Evolutionary conservation across 345 rosid species (phyloP).

Genomic region (Hypericum perforatum): DNA sequence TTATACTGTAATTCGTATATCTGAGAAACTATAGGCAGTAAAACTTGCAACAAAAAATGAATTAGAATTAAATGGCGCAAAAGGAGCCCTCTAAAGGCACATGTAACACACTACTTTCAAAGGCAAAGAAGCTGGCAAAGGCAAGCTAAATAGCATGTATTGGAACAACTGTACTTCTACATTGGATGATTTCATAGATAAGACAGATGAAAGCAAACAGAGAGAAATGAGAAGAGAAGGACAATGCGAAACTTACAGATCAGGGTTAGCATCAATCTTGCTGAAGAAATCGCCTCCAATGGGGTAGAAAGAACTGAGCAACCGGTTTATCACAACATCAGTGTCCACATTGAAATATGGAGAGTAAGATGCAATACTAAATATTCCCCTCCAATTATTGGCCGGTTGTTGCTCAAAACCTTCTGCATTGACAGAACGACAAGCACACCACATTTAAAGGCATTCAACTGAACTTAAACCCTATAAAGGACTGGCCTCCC

Average conservation of each 20-base stretch:
- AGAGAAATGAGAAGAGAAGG: slow-evolving; percentile 4
- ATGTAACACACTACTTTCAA: too few relatives aligned
- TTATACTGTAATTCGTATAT: too few relatives aligned
- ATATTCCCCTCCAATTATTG: slow-evolving; percentile 78
- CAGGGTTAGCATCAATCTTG: slow-evolving; percentile 94
- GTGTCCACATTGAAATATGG: slow-evolving; percentile 90
- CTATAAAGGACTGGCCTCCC: too few relatives aligned
- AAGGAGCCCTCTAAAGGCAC: too few relatives aligned
- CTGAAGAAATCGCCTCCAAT: slow-evolving; percentile 60
- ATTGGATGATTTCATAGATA: too few relatives aligned
- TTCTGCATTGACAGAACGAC: slow-evolving; percentile 31
- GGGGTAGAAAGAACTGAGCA: slow-evolving; percentile 71
- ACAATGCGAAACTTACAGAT: slow-evolving; percentile 58
- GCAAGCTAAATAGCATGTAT: too few relatives aligned
- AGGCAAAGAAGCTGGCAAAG: too few relatives aligned
- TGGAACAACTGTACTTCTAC: too few relatives aligned
- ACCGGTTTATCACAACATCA: slow-evolving; percentile 68
- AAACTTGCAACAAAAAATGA: too few relatives aligned
- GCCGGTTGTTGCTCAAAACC: slow-evolving; percentile 57
- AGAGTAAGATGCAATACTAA: slow-evolving; percentile 64
- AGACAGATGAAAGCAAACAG: too few relatives aligned
- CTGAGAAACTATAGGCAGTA: too few relatives aligned
- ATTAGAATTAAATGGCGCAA: too few relatives aligned
- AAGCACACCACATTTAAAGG: not conserved
- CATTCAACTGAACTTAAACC: not conserved